Conservation (phyloP, 768 basidiomycete genomes). For the Lactarius sanguifluus region DNA sequence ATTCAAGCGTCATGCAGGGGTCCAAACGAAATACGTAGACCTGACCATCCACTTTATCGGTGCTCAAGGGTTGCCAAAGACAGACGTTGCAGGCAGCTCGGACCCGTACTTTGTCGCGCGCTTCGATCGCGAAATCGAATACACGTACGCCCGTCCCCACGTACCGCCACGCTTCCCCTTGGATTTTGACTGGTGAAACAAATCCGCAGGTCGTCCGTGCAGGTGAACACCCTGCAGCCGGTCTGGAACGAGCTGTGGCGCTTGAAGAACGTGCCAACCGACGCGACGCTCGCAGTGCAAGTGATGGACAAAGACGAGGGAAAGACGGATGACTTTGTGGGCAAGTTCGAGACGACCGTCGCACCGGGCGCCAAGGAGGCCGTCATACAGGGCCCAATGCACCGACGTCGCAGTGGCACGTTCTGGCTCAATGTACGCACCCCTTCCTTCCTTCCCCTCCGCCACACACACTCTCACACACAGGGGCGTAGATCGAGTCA, state of each 20-base stretch:
- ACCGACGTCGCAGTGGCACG: conserved; percentile 53
- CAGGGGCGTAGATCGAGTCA: conserved; percentile 51
- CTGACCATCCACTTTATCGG: conserved; percentile 69
- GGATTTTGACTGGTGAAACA: not conserved
- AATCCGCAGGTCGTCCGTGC: conserved; percentile 60
- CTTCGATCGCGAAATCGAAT: conserved; percentile 61
- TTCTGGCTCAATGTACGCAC: conserved; percentile 65
- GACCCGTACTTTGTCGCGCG: conserved; percentile 75
- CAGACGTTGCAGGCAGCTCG: conserved; percentile 61
- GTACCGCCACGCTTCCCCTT: not conserved
- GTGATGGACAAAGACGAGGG: conserved; percentile 71
- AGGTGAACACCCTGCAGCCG: conserved; percentile 53
- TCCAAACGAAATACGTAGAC: conserved; percentile 51
- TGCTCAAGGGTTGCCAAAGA: conserved; percentile 64
- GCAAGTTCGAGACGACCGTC: conserved; percentile 56
- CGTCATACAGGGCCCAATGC: conserved; percentile 55
- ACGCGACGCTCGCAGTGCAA: conserved; percentile 57
- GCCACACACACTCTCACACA: not conserved
- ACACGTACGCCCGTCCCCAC: conserved; percentile 49
- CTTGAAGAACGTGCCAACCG: conserved; percentile 67
- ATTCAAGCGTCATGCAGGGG: conserved; percentile 37
- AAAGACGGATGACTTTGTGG: conserved; percentile 61
- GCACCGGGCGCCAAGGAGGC: conserved; percentile 59
- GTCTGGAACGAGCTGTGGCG: conserved; percentile 79
- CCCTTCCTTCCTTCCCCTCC: conserved; percentile 1